These are phyloP conservation scores for Fusarium lateritium DNA, from an alignment of 2,329 filamentous ascomycete genomes.

Conservation along the genomic window DNA sequence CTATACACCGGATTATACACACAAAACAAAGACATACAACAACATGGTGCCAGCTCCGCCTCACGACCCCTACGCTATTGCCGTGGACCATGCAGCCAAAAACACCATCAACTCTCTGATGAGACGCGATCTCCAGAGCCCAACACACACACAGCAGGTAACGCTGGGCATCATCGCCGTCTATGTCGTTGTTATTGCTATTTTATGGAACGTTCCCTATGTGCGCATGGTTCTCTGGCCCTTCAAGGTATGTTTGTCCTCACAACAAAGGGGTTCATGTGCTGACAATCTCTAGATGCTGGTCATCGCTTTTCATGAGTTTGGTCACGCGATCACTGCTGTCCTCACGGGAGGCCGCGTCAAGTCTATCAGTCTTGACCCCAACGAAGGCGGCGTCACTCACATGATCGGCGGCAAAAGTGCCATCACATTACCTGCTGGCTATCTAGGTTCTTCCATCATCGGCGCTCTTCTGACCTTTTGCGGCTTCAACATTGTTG, in stretches of 20 bases:
- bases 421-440: constrained; percentile 81
- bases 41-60: constrained; percentile 44
- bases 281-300: constrained; percentile 71
- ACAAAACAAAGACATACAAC: neutral
- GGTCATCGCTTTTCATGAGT: constrained; percentile 86
- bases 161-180: constrained; percentile 79
- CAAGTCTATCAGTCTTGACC: constrained; percentile 81
- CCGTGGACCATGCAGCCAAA: constrained; percentile 18
- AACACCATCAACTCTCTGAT: constrained; percentile 52
- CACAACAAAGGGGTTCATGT: neutral
- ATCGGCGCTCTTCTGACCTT: constrained; percentile 85
- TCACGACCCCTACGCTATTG: constrained; percentile 36
- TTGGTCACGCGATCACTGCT: constrained; percentile 81
- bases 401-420: constrained; percentile 81
- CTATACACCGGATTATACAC: neutral
- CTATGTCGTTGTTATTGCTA: constrained; percentile 80
- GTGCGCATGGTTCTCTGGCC: constrained; percentile 83
- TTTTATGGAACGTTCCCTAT: constrained; percentile 86
- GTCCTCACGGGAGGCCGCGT: constrained; percentile 81
- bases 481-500: constrained; percentile 85
- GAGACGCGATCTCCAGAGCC: constrained; percentile 68
- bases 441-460: constrained; percentile 82
- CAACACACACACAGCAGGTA: constrained; percentile 78
- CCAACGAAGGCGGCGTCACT: constrained; percentile 84
- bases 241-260: constrained; percentile 74